A percentile compares a stretch with the other conserved stretches of the same genome.
Conservation (phyloP, 179 eudicot species). For the Carnegiea gigantea region DNA sequence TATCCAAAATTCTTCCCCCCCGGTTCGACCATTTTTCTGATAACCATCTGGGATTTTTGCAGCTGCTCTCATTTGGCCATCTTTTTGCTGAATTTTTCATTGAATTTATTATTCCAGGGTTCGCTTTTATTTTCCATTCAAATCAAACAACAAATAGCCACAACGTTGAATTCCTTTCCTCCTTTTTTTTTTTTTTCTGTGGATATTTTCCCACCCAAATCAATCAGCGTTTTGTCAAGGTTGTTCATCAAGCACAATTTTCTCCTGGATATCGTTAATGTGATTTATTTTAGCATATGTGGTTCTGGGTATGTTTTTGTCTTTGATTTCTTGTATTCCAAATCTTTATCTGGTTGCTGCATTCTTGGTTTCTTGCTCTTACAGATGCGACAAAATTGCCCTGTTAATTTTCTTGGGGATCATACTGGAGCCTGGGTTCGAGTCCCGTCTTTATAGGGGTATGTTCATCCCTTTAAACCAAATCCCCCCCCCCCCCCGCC, state of each 20-base stretch:
- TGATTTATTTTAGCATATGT: not conserved
- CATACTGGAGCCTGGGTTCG: conserved; percentile 3
- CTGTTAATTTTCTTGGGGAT: not conserved
- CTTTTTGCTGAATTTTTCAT: not conserved
- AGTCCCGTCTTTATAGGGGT: not conserved
- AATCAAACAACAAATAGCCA: not conserved
- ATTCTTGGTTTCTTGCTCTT: not conserved
- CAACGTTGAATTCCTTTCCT: conserved; percentile 7
- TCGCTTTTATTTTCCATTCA: not conserved
- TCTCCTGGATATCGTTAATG: not conserved
- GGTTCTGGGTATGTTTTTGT: not conserved
- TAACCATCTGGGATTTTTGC: not conserved
- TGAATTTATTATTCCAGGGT: not conserved
- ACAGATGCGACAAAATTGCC: not conserved
- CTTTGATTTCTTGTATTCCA: not conserved
- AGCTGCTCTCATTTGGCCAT: no score
- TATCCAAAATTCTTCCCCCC: not conserved
- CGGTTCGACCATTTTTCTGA: no score
- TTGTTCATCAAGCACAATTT: conserved; percentile 19
- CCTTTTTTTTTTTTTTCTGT: not conserved
- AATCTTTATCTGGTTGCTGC: not conserved
- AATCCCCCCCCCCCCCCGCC: not conserved
- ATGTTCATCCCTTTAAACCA: not conserved
- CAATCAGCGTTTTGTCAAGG: not conserved
- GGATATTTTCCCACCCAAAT: not conserved